phyloP scores from a whole-genome alignment of 305 asterid genomes.

The Solanum aculeatissimum region DNA sequence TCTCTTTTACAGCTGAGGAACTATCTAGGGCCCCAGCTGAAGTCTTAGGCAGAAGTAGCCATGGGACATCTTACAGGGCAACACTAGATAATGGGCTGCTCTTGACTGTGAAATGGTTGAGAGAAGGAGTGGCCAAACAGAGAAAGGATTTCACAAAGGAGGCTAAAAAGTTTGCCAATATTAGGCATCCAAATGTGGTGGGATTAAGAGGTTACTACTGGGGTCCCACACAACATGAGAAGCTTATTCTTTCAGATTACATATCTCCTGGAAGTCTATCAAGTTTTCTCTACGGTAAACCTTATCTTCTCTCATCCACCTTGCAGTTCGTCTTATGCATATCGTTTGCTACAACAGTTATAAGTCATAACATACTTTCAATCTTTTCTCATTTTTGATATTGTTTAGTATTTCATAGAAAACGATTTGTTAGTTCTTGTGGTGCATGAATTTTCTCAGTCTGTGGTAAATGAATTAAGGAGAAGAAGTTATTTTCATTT shows the following conservation, averaged over 20 bases:
- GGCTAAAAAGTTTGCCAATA: constrained; percentile 90
- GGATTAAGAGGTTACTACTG: constrained; percentile 97
- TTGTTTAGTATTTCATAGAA: background rate
- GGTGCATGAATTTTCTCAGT: background rate
- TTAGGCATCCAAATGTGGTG: constrained; percentile 92
- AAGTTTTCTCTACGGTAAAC: constrained; percentile 76
- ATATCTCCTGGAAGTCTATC: constrained; percentile 94
- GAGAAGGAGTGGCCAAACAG: constrained; percentile 98
- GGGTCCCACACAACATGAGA: constrained; percentile 99
- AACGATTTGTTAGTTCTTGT: background rate
- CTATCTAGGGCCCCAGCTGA: constrained; percentile 95
- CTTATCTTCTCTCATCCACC: background rate
- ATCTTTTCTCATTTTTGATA: background rate
- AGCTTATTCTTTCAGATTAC: constrained; percentile 92
- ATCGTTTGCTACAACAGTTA: background rate
- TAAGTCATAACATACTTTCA: background rate
- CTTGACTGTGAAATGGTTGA: constrained; percentile 94
- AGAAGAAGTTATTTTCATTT: background rate
- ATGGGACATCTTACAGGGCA: constrained; percentile 91
- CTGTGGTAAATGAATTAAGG: background rate
- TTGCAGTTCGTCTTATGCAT: background rate
- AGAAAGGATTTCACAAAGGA: constrained; percentile 94
- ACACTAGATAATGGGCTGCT: constrained; percentile 75
- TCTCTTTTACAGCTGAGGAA: constrained; percentile 83
- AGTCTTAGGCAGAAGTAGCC: constrained; percentile 97